Conservation (phyloP, 2,329 filamentous ascomycete genomes). For the Beauveria caledonica region DNA sequence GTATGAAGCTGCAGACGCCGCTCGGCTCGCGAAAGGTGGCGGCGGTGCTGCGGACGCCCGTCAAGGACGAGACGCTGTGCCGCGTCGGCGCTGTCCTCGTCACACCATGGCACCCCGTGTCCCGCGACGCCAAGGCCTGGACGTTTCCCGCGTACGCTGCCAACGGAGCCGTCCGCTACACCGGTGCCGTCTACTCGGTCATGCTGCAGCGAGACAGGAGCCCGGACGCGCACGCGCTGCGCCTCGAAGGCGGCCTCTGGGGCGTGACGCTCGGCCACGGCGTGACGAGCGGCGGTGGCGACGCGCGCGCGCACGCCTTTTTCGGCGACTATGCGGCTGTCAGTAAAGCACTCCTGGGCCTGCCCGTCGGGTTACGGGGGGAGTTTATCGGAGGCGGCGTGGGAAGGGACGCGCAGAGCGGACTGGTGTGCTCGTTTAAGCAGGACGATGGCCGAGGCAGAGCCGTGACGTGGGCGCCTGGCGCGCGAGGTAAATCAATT, state of each 20-base stretch:
- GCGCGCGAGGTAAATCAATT: neutral
- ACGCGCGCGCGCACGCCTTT: constrained; percentile 42
- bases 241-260: constrained; percentile 34
- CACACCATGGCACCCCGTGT: constrained; percentile 54
- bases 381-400: constrained; percentile 37
- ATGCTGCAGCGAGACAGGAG: constrained; percentile 40
- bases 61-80: constrained; percentile 34
- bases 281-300: constrained; percentile 24
- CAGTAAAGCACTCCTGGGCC: constrained; percentile 27
- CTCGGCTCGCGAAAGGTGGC: constrained; percentile 39
- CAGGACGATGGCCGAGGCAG: neutral
- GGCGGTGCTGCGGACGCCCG: constrained; percentile 42
- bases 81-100: constrained; percentile 39
- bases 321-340: constrained; percentile 44
- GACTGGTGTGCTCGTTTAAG: constrained; percentile 29
- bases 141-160: constrained; percentile 36
- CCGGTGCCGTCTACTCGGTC: constrained; percentile 48
- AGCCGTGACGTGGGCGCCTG: constrained; percentile 19
- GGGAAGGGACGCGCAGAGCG: constrained; percentile 27
- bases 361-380: constrained; percentile 30
- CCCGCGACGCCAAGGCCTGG: constrained; percentile 32
- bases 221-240: constrained; percentile 41
- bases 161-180: constrained; percentile 30
- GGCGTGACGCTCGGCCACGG: constrained; percentile 54
- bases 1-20: constrained; percentile 43